These are phyloP conservation scores for Simmondsia chinensis DNA, from an alignment of 148 eudicot genomes.

Conservation along the genomic window DNA sequence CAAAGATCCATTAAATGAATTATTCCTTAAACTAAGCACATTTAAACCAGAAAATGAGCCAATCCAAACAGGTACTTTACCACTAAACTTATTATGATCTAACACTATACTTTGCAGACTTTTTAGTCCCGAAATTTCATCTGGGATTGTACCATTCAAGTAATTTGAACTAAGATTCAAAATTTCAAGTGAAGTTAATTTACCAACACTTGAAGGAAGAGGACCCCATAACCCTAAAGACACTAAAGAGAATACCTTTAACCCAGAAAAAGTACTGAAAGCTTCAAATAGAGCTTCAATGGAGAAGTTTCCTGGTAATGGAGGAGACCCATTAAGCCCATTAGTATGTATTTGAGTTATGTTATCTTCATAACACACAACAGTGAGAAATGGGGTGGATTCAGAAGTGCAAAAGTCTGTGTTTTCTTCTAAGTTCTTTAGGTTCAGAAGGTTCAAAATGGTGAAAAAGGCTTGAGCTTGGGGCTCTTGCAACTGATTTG, in stretches of 20 bases:
- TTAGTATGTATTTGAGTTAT: slow-evolving; percentile 60
- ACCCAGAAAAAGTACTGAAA: slow-evolving; percentile 35
- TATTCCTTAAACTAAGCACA: slow-evolving; percentile 63
- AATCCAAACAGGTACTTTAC: slow-evolving; percentile 46
- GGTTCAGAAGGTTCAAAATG: slow-evolving; percentile 41
- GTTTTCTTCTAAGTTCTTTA: slow-evolving; percentile 25
- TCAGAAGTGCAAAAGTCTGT: slow-evolving; percentile 46
- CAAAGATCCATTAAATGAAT: slow-evolving; percentile 48
- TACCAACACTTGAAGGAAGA: slow-evolving; percentile 44
- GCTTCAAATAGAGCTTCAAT: slow-evolving; percentile 35
- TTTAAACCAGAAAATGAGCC: slow-evolving; percentile 27
- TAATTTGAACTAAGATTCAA: slow-evolving; percentile 62
- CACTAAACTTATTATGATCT: slow-evolving; percentile 55
- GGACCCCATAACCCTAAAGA: slow-evolving; percentile 58
- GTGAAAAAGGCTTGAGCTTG: slow-evolving; percentile 34
- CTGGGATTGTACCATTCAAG: slow-evolving; percentile 52
- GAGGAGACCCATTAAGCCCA: slow-evolving; percentile 26
- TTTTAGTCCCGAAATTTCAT: slow-evolving; percentile 27
- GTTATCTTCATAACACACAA: slow-evolving; percentile 54
- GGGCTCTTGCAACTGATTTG: slow-evolving; percentile 35
- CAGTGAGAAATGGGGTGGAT: slow-evolving; percentile 35
- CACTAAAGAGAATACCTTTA: slow-evolving; percentile 63
- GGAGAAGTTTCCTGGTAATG: slow-evolving; percentile 34
- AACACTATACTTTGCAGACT: slow-evolving; percentile 57
- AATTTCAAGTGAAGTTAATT: slow-evolving; percentile 50